These are phyloP conservation scores for Fusarium haematococcum DNA, from an alignment of 2,329 filamentous ascomycete species.

Conservation along the genomic window DNA sequence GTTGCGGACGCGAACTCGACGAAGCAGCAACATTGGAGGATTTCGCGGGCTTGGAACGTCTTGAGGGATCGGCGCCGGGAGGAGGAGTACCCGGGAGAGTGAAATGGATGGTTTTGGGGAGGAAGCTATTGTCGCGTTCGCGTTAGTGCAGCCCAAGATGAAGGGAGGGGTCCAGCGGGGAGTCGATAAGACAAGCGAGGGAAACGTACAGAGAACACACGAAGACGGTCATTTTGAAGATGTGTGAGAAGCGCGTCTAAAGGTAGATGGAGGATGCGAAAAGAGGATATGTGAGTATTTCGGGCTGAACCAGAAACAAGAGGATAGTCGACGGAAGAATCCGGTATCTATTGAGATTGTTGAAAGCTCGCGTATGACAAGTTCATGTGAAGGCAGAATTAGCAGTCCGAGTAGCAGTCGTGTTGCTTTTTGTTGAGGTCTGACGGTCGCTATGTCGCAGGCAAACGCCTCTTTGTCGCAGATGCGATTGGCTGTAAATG, in stretches of 20 bases:
- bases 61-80: conserved; percentile 49
- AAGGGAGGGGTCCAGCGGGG: conserved; percentile 30
- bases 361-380: conserved; percentile 40
- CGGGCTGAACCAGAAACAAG: background rate
- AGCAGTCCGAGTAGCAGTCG: conserved; percentile 2
- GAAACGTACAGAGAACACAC: conserved; percentile 54
- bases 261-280: conserved; percentile 6
- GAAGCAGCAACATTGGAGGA: conserved; percentile 13
- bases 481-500: conserved; percentile 38
- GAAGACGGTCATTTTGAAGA: conserved; percentile 55
- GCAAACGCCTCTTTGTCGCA: conserved; percentile 46
- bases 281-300: conserved; percentile 11
- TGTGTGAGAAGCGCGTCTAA: conserved; percentile 12
- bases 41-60: conserved; percentile 45
- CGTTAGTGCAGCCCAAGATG: conserved; percentile 23
- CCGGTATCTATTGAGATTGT: conserved; percentile 16
- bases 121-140: conserved; percentile 70
- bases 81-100: conserved; percentile 69
- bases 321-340: conserved; percentile 8
- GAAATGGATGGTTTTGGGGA: conserved; percentile 94
- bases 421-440: conserved; percentile 34
- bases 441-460: conserved; percentile 36
- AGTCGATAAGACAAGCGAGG: conserved; percentile 10
- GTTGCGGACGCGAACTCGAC: conserved; percentile 39
- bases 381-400: conserved; percentile 39